A percentile compares a stretch with the other conserved stretches of the same genome.
Conservation (phyloP, 768 basidiomycete genomes). For the Dioszegia crocea region DNA sequence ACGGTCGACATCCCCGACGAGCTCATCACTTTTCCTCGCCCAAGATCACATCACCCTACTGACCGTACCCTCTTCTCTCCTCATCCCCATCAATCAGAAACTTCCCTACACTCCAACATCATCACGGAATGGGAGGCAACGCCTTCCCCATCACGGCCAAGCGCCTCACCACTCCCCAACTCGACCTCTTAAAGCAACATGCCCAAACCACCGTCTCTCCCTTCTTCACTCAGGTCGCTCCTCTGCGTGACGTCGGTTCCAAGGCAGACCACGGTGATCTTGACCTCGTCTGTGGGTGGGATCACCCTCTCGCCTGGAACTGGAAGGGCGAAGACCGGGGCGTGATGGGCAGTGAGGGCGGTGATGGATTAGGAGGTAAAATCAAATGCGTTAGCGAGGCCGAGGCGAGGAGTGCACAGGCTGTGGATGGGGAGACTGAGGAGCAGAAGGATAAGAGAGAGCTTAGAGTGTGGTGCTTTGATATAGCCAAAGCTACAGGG, state of each 20-base stretch:
- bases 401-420: not conserved
- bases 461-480: slow-evolving; percentile 6
- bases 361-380: slow-evolving; percentile 1
- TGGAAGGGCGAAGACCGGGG: slow-evolving; percentile 10
- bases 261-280: slow-evolving; percentile 39
- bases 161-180: slow-evolving; percentile 22
- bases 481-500: not conserved
- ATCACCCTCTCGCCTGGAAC: slow-evolving; percentile 10
- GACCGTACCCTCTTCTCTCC: not conserved
- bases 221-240: slow-evolving; percentile 2
- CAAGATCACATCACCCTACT: not conserved
- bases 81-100: not conserved
- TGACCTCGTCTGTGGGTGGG: slow-evolving; percentile 22
- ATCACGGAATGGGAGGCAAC: slow-evolving; percentile 28
- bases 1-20: too few relatives aligned
- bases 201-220: not conserved
- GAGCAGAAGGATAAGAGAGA: slow-evolving; percentile 6
- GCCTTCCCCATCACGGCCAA: slow-evolving; percentile 25
- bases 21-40: too few relatives aligned
- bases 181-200: slow-evolving; percentile 7
- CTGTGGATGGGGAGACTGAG: not conserved
- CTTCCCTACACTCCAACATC: not conserved
- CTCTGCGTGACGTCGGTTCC: not conserved
- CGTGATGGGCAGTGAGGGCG: not conserved
- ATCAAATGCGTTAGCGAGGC: not conserved